A percentile compares a stretch with the other conserved stretches of the same genome.
These are phyloP conservation scores for Lepidium africanum DNA, from an alignment of 345 rosid genomes.

Conservation along the genomic window DNA sequence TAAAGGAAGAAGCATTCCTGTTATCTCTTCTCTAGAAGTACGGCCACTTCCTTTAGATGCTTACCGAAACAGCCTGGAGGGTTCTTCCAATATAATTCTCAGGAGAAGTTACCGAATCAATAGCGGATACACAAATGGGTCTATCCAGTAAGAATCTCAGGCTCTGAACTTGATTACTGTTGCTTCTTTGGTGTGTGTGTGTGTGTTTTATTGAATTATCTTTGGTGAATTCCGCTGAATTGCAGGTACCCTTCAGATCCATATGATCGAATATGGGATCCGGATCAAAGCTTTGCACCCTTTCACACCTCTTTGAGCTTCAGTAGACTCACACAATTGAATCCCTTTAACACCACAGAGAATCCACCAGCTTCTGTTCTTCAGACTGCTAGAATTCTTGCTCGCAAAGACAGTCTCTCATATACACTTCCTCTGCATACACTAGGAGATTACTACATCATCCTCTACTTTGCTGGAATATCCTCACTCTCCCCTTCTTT, in stretches of 20 bases:
- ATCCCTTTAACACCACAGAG: conserved; percentile 39
- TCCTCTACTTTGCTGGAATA: conserved; percentile 80
- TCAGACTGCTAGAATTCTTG: conserved; percentile 65
- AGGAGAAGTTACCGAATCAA: conserved; percentile 60
- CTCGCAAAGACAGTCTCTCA: conserved; percentile 44
- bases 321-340: conserved; percentile 24
- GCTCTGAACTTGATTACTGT: background rate
- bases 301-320: conserved; percentile 46
- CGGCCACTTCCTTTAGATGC: conserved; percentile 72
- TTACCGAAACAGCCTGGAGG: conserved; percentile 45
- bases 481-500: conserved; percentile 72
- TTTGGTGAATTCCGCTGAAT: background rate
- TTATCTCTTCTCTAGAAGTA: conserved; percentile 72
- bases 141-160: conserved; percentile 39
- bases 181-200: background rate
- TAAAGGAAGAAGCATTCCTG: conserved; percentile 52
- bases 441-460: conserved; percentile 49
- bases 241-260: conserved; percentile 77
- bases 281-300: conserved; percentile 55
- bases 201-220: background rate
- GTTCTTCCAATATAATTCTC: conserved; percentile 34
- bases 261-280: conserved; percentile 86
- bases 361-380: conserved; percentile 65
- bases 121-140: conserved; percentile 56
- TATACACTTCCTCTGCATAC: conserved; percentile 45